Evolutionary conservation across 2,329 filamentous ascomycete genomes (phyloP), one percentile per base, ranked within the genome.

Genomic region (Endocalyx cinctus): DNA sequence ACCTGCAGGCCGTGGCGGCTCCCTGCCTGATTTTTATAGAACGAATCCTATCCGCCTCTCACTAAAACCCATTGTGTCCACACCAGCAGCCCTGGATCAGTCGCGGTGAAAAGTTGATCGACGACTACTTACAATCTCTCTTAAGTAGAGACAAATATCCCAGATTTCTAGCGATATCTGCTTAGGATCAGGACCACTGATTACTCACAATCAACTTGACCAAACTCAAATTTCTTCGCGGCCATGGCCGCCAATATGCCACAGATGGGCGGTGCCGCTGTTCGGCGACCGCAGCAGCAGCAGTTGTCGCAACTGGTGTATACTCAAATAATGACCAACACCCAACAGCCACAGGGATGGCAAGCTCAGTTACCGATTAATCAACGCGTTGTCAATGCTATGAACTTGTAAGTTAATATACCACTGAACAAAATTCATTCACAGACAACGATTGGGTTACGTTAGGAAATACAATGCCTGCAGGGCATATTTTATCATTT

Each of bases 181-280:
- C n/a, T n/a, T n/a, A n/a, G n/a, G n/a, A n/a, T n/a, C n/a, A n/a
- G n/a, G n/a, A n/a, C n/a, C n/a, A n/a, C n/a, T n/a, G n/a, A n/a
- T n/a, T n/a, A n/a, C n/a, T n/a, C n/a, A n/a, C n/a, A n/a, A n/a
- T n/a, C n/a, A n/a, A n/a, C 35, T 38, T 40, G 43, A 49, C 34
- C 28, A 20, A 46, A 33, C 35, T 27, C 16, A 27, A 29, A 29
- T 37, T 33, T 37, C 37, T 12, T 38, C 46, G 67, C 67, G 64
- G 69, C 69, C 59, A 78, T 79, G 74, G 73, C 74, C 63, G 72
- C 69, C 53, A 77, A 75, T 47, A 70, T 77, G 60, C 68, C 69
- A 56, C 72, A 74, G 50, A 75, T 77, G 70, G 62, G 58, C 44
- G 64, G 60, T 55, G 61, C 69, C 57, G 61, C 69, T 55, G 60